Evolutionary conservation across 208 protist genomes (phyloP), one percentile per base, ranked within the genome.

Genomic region (Trypanosoma vivax): DNA sequence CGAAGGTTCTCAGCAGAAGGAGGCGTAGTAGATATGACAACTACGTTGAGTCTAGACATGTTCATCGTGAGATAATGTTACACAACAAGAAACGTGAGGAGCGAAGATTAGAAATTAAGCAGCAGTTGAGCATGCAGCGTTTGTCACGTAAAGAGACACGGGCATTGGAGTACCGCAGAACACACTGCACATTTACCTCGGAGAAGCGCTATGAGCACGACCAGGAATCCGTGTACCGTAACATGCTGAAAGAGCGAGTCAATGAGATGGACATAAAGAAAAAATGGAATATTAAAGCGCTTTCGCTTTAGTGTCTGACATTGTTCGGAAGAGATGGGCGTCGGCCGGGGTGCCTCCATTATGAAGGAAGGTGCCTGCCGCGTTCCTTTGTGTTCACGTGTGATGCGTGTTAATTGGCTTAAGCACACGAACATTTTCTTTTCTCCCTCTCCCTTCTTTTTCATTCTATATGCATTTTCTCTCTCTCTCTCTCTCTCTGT

Each of bases 141-240:
- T 25, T 45, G 23, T 19, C 50, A 6, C 47, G 53, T 30, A 60
- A 61, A 43, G 49, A 66, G 18, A 40, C 18, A 10, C 24, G 30
- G 21, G 62, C 62, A 11, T 25, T 28, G 4, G 55, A 59, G 29
- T 41, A 47, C 39, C 45, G 64, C 19, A 53, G 30, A 25, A 65
- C 35, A 10, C 52, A 25, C 1, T 7, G 37, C 21, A 31, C 42
- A 18, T 31, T 27, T 33, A 57, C 55, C 6, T 46, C 47, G 25
- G 37, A 53, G 13, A 69, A 55, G 31, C 43, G 50, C 18, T 75
- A 46, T 50, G 41, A 70, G 41, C 68, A 75, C 38, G 62, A 75
- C 29, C 21, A 50, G 13, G 68, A 75, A 31, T 54, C 58, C 47
- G 13, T 75, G 21, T 70, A 70, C 39, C 39, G 68, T 18, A 19